A percentile compares a stretch with the other conserved stretches of the same genome.
phyloP scores from a whole-genome alignment of 169 alveolate genomes.

The Plasmodium knowlesi region DNA sequence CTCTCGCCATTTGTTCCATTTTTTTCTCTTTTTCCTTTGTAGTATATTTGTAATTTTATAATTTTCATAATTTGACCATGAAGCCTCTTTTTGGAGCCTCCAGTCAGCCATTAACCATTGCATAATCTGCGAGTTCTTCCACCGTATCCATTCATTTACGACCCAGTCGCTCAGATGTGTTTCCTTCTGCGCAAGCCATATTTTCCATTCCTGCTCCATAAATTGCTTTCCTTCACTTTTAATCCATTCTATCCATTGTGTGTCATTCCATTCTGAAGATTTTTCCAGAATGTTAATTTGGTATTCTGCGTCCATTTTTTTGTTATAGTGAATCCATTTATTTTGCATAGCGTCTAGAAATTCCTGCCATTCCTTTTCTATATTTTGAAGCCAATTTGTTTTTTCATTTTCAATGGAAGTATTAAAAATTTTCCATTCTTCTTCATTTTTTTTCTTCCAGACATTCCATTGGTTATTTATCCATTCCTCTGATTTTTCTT shows the following conservation, averaged over 20 bases:
- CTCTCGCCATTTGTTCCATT: constrained; percentile 18
- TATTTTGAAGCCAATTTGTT: constrained; percentile 8
- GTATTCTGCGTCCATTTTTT: not conserved
- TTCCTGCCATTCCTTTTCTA: constrained; percentile 13
- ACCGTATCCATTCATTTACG: not conserved
- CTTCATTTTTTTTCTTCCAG: constrained; percentile 19
- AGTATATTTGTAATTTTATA: not conserved
- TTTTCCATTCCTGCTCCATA: constrained; percentile 3
- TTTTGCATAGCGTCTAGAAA: not conserved
- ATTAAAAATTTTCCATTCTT: constrained; percentile 12
- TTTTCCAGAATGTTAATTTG: not conserved
- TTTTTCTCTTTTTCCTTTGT: not conserved
- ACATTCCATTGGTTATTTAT: constrained; percentile 22
- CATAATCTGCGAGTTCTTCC: constrained; percentile 11
- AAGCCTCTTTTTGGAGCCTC: constrained; percentile 19
- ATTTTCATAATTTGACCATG: constrained; percentile 1
- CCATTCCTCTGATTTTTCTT: constrained; percentile 7
- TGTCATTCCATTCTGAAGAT: constrained; percentile 1
- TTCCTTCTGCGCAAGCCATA: constrained; percentile 15
- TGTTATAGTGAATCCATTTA: constrained; percentile 20
- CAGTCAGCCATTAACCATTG: constrained; percentile 33
- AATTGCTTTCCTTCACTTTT: constrained; percentile 4
- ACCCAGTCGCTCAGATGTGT: not conserved
- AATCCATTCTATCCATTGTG: constrained; percentile 34
- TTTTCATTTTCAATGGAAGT: constrained; percentile 11